phyloP scores from a whole-genome alignment of 345 rosid species.

The Bretschneidera sinensis region DNA sequence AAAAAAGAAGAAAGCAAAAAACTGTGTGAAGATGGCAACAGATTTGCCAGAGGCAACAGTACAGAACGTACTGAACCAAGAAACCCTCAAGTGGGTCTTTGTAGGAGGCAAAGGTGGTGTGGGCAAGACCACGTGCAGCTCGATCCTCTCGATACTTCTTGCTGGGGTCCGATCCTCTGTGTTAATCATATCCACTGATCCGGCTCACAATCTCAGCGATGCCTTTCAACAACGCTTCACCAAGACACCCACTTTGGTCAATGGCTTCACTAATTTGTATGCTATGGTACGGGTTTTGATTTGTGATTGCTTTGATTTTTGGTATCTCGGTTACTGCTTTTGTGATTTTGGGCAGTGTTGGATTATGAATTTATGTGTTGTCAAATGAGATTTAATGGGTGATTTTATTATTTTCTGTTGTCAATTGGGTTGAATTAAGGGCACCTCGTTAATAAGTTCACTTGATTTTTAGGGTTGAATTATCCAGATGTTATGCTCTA shows the following conservation, averaged over 20 bases:
- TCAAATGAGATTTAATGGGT: background rate
- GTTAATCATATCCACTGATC: slow-evolving; percentile 96
- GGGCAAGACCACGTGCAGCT: slow-evolving; percentile 97
- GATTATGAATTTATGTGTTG: background rate
- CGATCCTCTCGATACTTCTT: slow-evolving; percentile 72
- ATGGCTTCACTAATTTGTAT: slow-evolving; percentile 88
- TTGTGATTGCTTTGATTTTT: too few species aligned
- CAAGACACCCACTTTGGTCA: slow-evolving; percentile 76
- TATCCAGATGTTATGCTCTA: too few species aligned
- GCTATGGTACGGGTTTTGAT: slow-evolving; percentile 59
- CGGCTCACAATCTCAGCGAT: slow-evolving; percentile 99
- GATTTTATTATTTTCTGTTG: background rate
- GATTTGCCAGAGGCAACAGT: slow-evolving; percentile 65
- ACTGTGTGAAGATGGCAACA: slow-evolving; percentile 21
- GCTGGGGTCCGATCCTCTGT: slow-evolving; percentile 86
- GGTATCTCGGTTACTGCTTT: background rate
- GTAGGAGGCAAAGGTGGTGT: slow-evolving; percentile 99
- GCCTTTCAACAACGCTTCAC: slow-evolving; percentile 97
- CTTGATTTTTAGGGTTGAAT: background rate
- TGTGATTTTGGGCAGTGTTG: background rate
- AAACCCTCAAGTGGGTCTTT: slow-evolving; percentile 91
- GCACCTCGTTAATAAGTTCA: background rate
- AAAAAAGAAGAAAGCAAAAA: too few species aligned
- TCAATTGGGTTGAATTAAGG: background rate
- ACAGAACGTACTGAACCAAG: slow-evolving; percentile 79